Base-by-base conservation (phyloP, 768 basidiomycete species). In the Leccinum subgranulosum region DNA sequence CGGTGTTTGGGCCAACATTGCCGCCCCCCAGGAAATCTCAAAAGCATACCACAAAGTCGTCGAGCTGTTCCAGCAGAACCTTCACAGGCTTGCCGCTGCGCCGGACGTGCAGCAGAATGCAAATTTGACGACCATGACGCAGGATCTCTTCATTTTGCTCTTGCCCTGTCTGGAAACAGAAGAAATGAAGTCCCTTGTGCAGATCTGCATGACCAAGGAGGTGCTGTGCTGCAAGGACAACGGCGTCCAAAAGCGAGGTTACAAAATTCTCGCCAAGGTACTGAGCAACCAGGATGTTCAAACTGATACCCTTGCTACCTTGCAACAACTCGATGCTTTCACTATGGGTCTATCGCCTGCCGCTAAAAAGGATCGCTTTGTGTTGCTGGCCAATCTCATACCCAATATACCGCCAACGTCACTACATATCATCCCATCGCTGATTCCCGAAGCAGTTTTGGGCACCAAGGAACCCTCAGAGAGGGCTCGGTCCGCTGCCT, bases 391-490 rank as follows among this genome's bases (percentile, higher is more conserved):
- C 3, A 76, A 81, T 1, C 79, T 98, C 45, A 77, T 98, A 29
- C 79, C 83, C 9, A 71, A 73, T 23, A 80, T 98, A 31, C 86
- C 92, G 0, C 72, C 86, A 1, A 81, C 84, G 6, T 80, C 85
- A 19, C 74, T 98, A 63, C 90, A 97, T 63, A 74, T 96, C 50
- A 86, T 99, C 50, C 90, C 94, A 2, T 86, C 88, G 2, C 76
- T 98, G 23, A 88, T 98, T 48, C 93, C 96, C 3, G 97, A 99
- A 75, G 92, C 90, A 14, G 90, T 98, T 9, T 76, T 99, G 27
- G 94, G 92, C 2, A 98, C 95, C 12, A 99, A 99, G 71, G 96
- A 99, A 69, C 92, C 94, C 3, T 96, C 96, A 33, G 94, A 94
- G 70, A 94, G 92, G 66, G 87, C 94, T 0, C 82, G 97, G 49